Evolutionary conservation across 371 early-diverging fungal species (phyloP).

Genomic region (Gilbertella persicaria): DNA sequence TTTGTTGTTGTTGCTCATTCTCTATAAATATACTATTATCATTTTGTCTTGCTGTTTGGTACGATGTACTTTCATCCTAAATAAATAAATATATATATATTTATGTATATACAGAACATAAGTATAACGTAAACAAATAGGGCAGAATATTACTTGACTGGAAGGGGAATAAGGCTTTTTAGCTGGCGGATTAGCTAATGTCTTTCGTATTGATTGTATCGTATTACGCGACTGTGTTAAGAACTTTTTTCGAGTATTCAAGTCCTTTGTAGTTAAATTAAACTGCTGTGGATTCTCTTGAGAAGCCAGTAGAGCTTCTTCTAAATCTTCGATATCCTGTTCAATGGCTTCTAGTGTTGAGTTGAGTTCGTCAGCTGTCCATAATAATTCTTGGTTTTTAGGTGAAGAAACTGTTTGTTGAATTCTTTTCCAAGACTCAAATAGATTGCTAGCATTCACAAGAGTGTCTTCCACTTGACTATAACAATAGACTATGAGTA

Average conservation of each 20-base stretch:
- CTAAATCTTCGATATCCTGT: slow-evolving; percentile 62
- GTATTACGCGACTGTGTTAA: slow-evolving; percentile 45
- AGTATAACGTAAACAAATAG: neutral
- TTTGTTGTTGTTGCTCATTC: slow-evolving; percentile 38
- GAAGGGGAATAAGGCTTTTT: slow-evolving; percentile 20
- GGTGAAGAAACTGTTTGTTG: slow-evolving; percentile 64
- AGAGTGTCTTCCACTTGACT: slow-evolving; percentile 61
- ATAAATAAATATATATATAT: no score
- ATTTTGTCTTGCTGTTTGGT: slow-evolving; percentile 27
- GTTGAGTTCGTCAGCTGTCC: slow-evolving; percentile 62
- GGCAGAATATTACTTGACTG: slow-evolving; percentile 10
- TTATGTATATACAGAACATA: slow-evolving; percentile 1
- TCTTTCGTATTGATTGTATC: slow-evolving; percentile 41
- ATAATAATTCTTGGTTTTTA: slow-evolving; percentile 61
- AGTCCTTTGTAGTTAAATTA: slow-evolving; percentile 45
- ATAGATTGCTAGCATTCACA: slow-evolving; percentile 49
- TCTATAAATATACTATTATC: slow-evolving; percentile 45
- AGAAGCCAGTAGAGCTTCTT: slow-evolving; percentile 57
- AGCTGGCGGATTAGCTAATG: slow-evolving; percentile 40
- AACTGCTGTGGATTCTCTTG: slow-evolving; percentile 55
- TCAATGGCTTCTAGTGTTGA: slow-evolving; percentile 49
- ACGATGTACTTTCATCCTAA: slow-evolving; percentile 7
- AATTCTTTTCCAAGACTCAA: slow-evolving; percentile 63
- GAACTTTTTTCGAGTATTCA: slow-evolving; percentile 50
- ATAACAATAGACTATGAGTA: no score